phyloP scores from a whole-genome alignment of 441 rosid species.

The Arabidopsis hybrid region DNA sequence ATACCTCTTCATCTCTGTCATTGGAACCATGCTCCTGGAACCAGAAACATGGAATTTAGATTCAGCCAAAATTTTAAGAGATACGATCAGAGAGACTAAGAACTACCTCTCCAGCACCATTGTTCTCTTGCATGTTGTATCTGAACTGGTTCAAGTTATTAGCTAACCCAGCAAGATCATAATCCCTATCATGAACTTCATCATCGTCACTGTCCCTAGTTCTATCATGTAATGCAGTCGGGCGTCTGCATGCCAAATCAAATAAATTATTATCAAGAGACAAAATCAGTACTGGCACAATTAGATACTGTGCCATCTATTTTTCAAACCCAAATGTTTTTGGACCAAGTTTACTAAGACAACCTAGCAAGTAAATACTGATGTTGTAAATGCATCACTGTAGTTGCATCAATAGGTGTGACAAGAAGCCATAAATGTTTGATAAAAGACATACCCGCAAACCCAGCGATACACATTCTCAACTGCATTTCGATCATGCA shows the following conservation, averaged over 20 bases:
- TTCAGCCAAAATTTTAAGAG: slow-evolving; percentile 5
- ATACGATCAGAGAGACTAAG: slow-evolving; percentile 29
- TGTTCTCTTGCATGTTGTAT: slow-evolving; percentile 84
- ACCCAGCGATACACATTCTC: slow-evolving; percentile 96
- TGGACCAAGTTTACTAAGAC: slow-evolving; percentile 6
- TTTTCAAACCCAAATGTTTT: slow-evolving; percentile 1
- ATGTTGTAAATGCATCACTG: neutral
- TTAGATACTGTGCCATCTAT: slow-evolving; percentile 19
- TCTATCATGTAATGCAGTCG: slow-evolving; percentile 92
- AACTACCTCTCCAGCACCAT: slow-evolving; percentile 88
- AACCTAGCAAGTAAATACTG: neutral
- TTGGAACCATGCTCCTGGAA: slow-evolving; percentile 76
- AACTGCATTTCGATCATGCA: slow-evolving; percentile 82
- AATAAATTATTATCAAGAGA: neutral
- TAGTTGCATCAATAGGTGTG: slow-evolving; percentile 14
- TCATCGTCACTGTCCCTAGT: slow-evolving; percentile 96
- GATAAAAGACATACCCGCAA: slow-evolving; percentile 75
- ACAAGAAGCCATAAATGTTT: slow-evolving; percentile 18
- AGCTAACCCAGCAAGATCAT: slow-evolving; percentile 91
- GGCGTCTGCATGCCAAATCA: slow-evolving; percentile 68
- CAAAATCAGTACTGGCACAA: slow-evolving; percentile 5
- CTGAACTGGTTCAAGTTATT: slow-evolving; percentile 88
- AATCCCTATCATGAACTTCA: slow-evolving; percentile 90
- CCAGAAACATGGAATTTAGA: slow-evolving; percentile 30
- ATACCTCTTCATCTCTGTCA: slow-evolving; percentile 93